Percentiles rank a stretch among this genome's conserved stretches.
These are phyloP conservation scores for Dendrobium chrysotoxum DNA, from an alignment of 106 monocot genomes.

Conservation along the genomic window DNA sequence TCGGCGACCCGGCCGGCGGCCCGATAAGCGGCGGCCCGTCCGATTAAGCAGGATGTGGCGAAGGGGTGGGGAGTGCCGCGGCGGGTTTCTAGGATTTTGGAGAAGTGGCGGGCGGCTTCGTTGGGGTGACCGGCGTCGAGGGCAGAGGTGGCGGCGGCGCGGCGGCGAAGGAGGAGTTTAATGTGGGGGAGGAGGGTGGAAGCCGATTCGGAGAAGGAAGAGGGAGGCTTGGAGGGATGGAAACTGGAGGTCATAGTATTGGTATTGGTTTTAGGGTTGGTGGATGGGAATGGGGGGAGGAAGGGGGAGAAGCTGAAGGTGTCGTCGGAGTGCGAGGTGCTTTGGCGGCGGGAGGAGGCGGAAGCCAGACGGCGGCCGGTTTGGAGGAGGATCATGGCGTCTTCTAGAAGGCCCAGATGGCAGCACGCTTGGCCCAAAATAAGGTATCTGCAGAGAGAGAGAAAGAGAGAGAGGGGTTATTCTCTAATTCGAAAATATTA, in stretches of 20 bases:
- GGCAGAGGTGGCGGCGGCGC: conserved; percentile 71
- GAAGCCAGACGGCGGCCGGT: conserved; percentile 72
- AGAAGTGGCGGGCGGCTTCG: conserved; percentile 79
- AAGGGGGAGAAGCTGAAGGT: conserved; percentile 27
- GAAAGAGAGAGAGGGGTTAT: neutral
- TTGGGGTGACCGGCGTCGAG: conserved; percentile 65
- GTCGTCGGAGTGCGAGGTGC: conserved; percentile 62
- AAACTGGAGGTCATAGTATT: neutral
- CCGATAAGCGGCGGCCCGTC: conserved; percentile 61
- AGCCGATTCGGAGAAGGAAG: conserved; percentile 45
- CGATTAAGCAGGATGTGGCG: conserved; percentile 65
- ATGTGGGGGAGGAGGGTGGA: conserved; percentile 67
- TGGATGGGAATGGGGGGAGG: neutral
- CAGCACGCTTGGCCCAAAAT: conserved; percentile 78
- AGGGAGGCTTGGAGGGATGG: neutral
- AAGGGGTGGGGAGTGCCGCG: conserved; percentile 55
- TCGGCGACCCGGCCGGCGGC: conserved; percentile 55
- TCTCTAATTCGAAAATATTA: too few relatives aligned
- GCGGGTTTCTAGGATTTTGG: conserved; percentile 75
- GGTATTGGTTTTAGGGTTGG: neutral
- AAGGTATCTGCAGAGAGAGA: conserved; percentile 89
- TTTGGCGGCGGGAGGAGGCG: conserved; percentile 61
- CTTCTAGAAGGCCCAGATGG: conserved; percentile 92
- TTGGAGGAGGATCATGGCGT: conserved; percentile 88
- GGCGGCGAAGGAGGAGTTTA: conserved; percentile 87